Evolutionary conservation across 1,284 basidiomycete species (phyloP).

Genomic region (Phenoliferia sp.): DNA sequence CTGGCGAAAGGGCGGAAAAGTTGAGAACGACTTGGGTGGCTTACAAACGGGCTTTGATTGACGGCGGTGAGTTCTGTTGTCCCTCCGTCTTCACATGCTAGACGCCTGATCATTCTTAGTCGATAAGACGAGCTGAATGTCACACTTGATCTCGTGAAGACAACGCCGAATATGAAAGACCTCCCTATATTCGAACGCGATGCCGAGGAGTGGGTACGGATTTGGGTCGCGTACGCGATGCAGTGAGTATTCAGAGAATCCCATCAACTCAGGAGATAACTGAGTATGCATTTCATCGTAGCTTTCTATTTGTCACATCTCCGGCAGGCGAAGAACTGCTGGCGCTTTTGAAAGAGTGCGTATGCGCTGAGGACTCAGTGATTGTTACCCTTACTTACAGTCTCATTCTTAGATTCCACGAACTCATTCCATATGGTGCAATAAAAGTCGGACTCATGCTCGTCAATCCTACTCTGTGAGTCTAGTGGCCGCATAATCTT

Average conservation of each 20-base stretch:
- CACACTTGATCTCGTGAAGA: conserved; percentile 13
- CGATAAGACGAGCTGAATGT: conserved; percentile 26
- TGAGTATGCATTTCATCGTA: not conserved
- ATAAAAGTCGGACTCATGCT: conserved; percentile 26
- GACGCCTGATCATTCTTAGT: too few relatives aligned
- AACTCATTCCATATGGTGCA: conserved; percentile 27
- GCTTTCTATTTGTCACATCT: conserved; percentile 26
- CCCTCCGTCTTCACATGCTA: too few relatives aligned
- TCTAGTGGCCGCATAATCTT: not conserved
- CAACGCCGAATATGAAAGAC: not conserved
- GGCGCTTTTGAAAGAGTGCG: conserved; percentile 22
- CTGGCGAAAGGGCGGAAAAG: conserved; percentile 9
- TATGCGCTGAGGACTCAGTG: not conserved
- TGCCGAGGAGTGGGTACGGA: conserved; percentile 27
- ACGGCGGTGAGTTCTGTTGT: conserved; percentile 5
- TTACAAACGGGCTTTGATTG: conserved; percentile 21
- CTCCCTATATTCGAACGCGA: conserved; percentile 24
- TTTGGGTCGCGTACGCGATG: conserved; percentile 29
- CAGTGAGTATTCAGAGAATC: conserved; percentile 11
- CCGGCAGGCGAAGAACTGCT: conserved; percentile 19
- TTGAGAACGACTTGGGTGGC: conserved; percentile 23
- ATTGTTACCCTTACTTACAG: not conserved
- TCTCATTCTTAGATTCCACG: conserved; percentile 21
- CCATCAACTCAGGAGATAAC: not conserved
- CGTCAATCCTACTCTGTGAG: conserved; percentile 30